Conservation (phyloP, 495 filamentous ascomycete species). For the Penicillium soppii region DNA sequence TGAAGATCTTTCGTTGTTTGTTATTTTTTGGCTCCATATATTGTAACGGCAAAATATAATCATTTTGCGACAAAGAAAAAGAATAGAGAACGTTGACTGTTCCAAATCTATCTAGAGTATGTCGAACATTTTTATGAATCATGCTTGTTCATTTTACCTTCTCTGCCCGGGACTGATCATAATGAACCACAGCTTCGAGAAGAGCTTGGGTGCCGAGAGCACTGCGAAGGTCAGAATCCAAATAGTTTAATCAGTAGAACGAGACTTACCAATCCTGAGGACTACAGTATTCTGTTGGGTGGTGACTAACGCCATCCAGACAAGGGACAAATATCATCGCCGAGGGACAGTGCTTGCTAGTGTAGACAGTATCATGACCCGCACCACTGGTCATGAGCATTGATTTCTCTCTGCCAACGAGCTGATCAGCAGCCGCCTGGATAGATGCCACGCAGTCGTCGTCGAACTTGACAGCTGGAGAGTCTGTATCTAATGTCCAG, state of each 20-base stretch:
- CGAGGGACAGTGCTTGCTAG: conserved; percentile 53
- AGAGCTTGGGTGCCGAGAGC: conserved; percentile 36
- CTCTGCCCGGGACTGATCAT: conserved; percentile 21
- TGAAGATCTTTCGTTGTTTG: too few relatives aligned
- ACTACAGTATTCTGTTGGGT: conserved; percentile 57
- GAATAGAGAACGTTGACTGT: too few relatives aligned
- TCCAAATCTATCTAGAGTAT: too few relatives aligned
- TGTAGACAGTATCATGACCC: conserved; percentile 62
- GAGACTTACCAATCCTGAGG: conserved; percentile 53
- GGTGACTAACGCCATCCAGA: conserved; percentile 60
- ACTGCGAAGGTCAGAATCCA: conserved; percentile 17
- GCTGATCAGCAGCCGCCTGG: conserved; percentile 49
- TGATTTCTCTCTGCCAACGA: conserved; percentile 36
- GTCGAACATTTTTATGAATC: too few relatives aligned
- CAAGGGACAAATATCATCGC: conserved; percentile 67
- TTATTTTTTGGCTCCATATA: too few relatives aligned
- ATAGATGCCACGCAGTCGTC: conserved; percentile 61
- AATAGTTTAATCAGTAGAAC: background rate
- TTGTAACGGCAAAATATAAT: too few relatives aligned
- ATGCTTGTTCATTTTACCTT: background rate
- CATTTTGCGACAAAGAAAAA: too few relatives aligned
- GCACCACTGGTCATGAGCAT: conserved; percentile 52
- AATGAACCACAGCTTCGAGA: conserved; percentile 36
- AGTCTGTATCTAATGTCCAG: conserved; percentile 58
- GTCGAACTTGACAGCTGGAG: conserved; percentile 63